Evolutionary conservation across 805 yeast genomes (phyloP).

Genomic region (Yamadazyma tumulicola): DNA sequence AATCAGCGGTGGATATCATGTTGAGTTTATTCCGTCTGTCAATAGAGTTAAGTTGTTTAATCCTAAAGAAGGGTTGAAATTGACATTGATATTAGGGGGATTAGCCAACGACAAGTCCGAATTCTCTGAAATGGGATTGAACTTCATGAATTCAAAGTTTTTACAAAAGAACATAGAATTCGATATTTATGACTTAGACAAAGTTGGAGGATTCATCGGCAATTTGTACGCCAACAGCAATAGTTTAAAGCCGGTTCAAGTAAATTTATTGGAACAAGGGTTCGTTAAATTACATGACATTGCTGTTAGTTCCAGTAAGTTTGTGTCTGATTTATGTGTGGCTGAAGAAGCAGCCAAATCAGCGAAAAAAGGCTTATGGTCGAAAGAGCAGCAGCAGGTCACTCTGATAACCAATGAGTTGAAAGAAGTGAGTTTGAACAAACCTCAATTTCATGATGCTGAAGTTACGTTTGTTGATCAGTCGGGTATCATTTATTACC

Average conservation of each 20-base stretch:
- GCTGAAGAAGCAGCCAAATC: conserved; percentile 63
- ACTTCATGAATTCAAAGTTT: conserved; percentile 49
- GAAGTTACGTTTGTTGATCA: conserved; percentile 49
- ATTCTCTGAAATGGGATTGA: conserved; percentile 49
- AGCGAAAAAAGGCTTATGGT: conserved; percentile 65
- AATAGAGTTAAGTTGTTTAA: conserved; percentile 63
- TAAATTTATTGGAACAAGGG: conserved; percentile 57
- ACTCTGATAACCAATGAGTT: conserved; percentile 6
- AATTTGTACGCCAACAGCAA: conserved; percentile 53
- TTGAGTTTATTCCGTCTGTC: conserved; percentile 68
- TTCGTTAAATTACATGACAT: conserved; percentile 61
- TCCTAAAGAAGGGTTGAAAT: conserved; percentile 67
- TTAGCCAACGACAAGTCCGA: conserved; percentile 42
- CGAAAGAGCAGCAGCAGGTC: conserved; percentile 49
- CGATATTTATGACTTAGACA: conserved; percentile 67
- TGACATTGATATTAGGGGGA: conserved; percentile 76
- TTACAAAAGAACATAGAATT: conserved; percentile 73
- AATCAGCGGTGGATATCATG: conserved; percentile 62
- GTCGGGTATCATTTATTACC: conserved; percentile 46
- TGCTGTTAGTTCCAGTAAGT: conserved; percentile 58
- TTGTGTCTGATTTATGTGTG: conserved; percentile 48
- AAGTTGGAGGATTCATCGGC: conserved; percentile 79
- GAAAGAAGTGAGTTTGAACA: conserved; percentile 11
- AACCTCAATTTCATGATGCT: conserved; percentile 48
- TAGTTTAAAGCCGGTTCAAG: conserved; percentile 51